Base-by-base conservation (phyloP, 2,329 filamentous ascomycete species). In the Trichoderma oligosporum region DNA sequence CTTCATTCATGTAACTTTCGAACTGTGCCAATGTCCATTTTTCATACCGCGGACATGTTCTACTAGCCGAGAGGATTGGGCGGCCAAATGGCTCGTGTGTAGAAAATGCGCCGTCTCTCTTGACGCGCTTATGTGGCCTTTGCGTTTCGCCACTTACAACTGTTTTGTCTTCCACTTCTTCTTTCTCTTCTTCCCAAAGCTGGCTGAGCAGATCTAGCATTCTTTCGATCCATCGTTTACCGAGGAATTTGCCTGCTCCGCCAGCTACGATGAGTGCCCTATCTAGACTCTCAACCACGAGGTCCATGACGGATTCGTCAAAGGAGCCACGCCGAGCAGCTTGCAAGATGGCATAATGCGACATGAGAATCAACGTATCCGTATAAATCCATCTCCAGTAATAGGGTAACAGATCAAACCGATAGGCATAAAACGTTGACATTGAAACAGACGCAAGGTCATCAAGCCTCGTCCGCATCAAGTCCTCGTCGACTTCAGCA, bases 261-360 rank as follows among this genome's bases (percentile, higher is more conserved):
- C 88, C 89, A 0, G 89, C 83, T 54, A 91, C 81, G 44, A 96
- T 89, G 42, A 95, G 72, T 0, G 88, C 86, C 69, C 85, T 84
- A 65, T 97, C 92, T 2, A 97, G 78, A 1, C 79, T 73, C 53
- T 79, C 78, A 31, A 96, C 81, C 2, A 88, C 76, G 1, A 77
- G 70, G 31, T 82, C 77, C 4, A 91, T 67, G 3, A 60, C 53
- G 7, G 55, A 48, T 25, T 65, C 63, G 6, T 62, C 56, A 1
- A 62, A 59, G 9, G 42, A 45, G 2, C 27, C 46, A 4, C 24
- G 8, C 4, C 39, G n/a, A 4, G 45, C 56, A 3, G 55, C 38
- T n/a, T 45, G 35, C 9, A 73, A 63, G 18, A 72, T 56, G 8
- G 72, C 62, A 18, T 72, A 61, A 53, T 76, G 74, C 20, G 84